phyloP scores from a whole-genome alignment of 2,329 filamentous ascomycete genomes.

The Aspergillus candidus region DNA sequence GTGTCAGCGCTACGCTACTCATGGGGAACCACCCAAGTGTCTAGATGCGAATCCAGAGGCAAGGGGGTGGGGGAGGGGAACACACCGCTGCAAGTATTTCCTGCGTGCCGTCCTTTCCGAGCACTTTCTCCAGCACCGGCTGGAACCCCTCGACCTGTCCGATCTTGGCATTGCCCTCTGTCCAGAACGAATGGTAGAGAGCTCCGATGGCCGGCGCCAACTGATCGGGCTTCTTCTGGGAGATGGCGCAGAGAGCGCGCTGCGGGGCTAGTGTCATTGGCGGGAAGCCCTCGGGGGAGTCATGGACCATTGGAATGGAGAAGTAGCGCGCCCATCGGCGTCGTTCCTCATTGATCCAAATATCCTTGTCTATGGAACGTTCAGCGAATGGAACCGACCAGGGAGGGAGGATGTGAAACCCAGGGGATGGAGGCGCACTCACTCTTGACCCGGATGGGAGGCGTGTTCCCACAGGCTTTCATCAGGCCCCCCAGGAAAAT shows the following conservation, averaged over 20 bases:
- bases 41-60: neutral
- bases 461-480: constrained; percentile 48
- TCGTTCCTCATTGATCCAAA: constrained; percentile 52
- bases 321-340: constrained; percentile 49
- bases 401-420: neutral
- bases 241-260: constrained; percentile 48
- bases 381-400: no score
- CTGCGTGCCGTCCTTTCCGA: constrained; percentile 42
- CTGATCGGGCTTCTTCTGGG: constrained; percentile 36
- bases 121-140: constrained; percentile 39
- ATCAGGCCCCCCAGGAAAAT: constrained; percentile 57
- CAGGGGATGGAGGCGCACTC: constrained; percentile 7
- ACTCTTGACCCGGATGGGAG: constrained; percentile 55
- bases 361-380: constrained; percentile 48
- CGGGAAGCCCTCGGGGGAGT: constrained; percentile 48
- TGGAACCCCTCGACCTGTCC: constrained; percentile 41
- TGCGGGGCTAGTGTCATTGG: constrained; percentile 46
- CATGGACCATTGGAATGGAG: constrained; percentile 46
- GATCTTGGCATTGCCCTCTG: constrained; percentile 41
- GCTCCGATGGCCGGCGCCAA: constrained; percentile 40
- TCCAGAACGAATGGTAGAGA: constrained; percentile 50
- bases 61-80: neutral
- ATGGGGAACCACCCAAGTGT: no score
- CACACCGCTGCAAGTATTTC: constrained; percentile 39
- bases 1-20: neutral